These are phyloP conservation scores for Paspalum notatum DNA, from an alignment of 176 grass and related monocot species.

Conservation along the genomic window DNA sequence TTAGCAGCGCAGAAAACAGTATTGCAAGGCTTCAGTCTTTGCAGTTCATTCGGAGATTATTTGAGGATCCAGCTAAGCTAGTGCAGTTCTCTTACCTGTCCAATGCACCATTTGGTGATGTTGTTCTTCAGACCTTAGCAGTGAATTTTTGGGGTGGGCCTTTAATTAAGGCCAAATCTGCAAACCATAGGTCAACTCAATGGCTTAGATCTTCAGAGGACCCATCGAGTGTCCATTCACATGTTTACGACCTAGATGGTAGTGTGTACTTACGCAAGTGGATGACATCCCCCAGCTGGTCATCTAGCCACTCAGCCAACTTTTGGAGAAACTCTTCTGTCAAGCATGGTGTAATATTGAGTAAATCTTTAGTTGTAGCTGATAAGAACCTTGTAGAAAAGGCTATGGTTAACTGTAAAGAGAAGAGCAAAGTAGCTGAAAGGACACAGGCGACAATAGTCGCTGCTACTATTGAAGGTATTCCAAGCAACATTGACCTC, in stretches of 20 bases:
- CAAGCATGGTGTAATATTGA: constrained; percentile 77
- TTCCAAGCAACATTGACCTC: constrained; percentile 99
- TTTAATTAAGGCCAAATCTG: constrained; percentile 58
- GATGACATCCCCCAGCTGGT: constrained; percentile 88
- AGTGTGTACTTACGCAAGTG: constrained; percentile 89
- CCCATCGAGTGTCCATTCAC: constrained; percentile 48
- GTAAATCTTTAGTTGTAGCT: constrained; percentile 88
- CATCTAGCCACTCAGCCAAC: constrained; percentile 59
- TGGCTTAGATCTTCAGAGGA: constrained; percentile 65
- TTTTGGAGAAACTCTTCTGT: constrained; percentile 88
- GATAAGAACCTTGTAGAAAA: constrained; percentile 83
- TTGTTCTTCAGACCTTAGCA: constrained; percentile 89
- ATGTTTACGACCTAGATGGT: constrained; percentile 83
- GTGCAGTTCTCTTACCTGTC: constrained; percentile 85
- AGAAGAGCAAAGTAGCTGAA: constrained; percentile 78
- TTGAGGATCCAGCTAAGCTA: constrained; percentile 84
- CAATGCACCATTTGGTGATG: constrained; percentile 69
- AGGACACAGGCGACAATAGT: constrained; percentile 87
- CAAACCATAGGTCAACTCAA: constrained; percentile 46
- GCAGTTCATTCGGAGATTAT: constrained; percentile 82
- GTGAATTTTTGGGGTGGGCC: constrained; percentile 90
- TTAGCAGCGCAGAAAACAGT: constrained; percentile 73
- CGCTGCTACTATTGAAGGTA: constrained; percentile 96
- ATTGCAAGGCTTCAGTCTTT: constrained; percentile 94
- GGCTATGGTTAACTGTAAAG: constrained; percentile 75